Percentiles rank a stretch among this genome's conserved stretches.
Evolutionary conservation across 108 stramenopile genomes (phyloP).

Genomic region (Skeletonema tropicum): DNA sequence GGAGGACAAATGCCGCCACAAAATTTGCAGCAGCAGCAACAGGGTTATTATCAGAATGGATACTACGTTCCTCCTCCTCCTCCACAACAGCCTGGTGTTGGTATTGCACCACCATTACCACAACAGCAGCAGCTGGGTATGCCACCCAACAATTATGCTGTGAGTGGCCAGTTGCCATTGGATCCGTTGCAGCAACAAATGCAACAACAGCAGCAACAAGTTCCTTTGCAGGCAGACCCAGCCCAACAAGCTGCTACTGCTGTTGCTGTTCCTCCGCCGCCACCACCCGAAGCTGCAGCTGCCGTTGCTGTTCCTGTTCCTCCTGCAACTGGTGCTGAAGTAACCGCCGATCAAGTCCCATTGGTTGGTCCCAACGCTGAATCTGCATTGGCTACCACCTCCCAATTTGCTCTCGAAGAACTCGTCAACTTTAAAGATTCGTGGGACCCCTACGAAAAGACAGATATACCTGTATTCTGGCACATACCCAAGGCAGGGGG

Average conservation of each 20-base stretch:
- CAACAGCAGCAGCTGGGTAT: not conserved
- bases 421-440: constrained; percentile 53
- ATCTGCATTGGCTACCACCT: not conserved
- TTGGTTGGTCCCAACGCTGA: constrained; percentile 10
- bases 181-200: constrained; percentile 8
- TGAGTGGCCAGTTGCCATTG: constrained; percentile 1
- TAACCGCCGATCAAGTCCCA: constrained; percentile 7
- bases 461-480: constrained; percentile 57
- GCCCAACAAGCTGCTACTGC: not conserved
- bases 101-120: not conserved
- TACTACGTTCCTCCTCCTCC: constrained; percentile 7
- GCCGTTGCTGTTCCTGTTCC: not conserved
- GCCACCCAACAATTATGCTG: constrained; percentile 1
- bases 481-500: constrained; percentile 66
- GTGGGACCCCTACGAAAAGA: constrained; percentile 53
- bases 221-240: not conserved
- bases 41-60: not conserved
- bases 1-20: constrained; percentile 7
- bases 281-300: not conserved
- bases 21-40: not conserved
- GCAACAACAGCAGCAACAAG: constrained; percentile 10
- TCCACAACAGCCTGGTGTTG: not conserved
- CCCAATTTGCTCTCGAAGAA: constrained; percentile 11
- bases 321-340: constrained; percentile 5
- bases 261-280: not conserved